A percentile compares a stretch with the other conserved stretches of the same genome.
Conservation (phyloP, 768 basidiomycete species). For the Cyclocybe cylindracea region DNA sequence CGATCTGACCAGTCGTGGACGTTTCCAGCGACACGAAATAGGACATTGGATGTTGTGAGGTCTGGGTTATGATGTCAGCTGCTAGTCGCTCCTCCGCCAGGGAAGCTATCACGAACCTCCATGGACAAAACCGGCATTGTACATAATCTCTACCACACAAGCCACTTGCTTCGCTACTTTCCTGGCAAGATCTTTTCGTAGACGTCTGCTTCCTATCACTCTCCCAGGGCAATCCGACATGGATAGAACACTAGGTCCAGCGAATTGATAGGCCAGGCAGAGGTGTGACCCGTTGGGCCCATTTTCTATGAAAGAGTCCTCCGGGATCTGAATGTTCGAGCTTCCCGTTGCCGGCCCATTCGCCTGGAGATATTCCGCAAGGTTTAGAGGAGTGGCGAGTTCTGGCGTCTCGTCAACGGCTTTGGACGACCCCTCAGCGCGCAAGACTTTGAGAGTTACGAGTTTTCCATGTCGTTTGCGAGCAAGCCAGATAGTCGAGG, state of each 20-base stretch:
- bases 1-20: slow-evolving; percentile 32
- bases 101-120: slow-evolving; percentile 27
- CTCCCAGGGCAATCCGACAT: slow-evolving; percentile 33
- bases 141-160: slow-evolving; percentile 27
- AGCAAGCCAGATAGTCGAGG: slow-evolving; percentile 41
- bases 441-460: slow-evolving; percentile 36
- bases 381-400: slow-evolving; percentile 33
- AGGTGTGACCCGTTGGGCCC: slow-evolving; percentile 55
- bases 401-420: slow-evolving; percentile 23
- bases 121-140: slow-evolving; percentile 33
- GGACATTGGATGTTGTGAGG: slow-evolving; percentile 39
- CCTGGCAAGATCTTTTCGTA: slow-evolving; percentile 34
- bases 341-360: slow-evolving; percentile 12
- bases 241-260: slow-evolving; percentile 39
- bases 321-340: slow-evolving; percentile 26
- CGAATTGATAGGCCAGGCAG: slow-evolving; percentile 46
- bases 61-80: slow-evolving; percentile 23
- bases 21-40: slow-evolving; percentile 27
- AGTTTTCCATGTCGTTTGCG: slow-evolving; percentile 23
- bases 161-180: slow-evolving; percentile 34
- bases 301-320: slow-evolving; percentile 45
- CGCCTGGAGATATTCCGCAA: slow-evolving; percentile 28
- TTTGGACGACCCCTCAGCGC: slow-evolving; percentile 30
- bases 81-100: background rate
- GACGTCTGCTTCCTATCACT: slow-evolving; percentile 26